These are phyloP conservation scores for Flaveria robusta DNA, from an alignment of 129 eudicot genomes.

Conservation along the genomic window DNA sequence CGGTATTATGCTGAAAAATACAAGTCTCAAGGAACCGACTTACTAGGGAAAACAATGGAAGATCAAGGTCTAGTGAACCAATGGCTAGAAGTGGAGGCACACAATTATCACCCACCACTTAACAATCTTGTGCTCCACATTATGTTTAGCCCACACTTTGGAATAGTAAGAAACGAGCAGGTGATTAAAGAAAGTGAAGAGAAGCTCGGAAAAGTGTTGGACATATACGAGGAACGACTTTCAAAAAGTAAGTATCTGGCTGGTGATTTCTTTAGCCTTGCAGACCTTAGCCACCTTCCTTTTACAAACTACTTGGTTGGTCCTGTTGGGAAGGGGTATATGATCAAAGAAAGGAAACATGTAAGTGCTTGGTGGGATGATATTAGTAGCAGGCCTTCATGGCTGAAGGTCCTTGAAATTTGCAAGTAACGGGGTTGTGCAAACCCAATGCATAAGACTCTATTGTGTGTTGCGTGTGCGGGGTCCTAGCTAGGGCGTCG, in stretches of 20 bases:
- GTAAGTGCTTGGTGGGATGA: constrained; percentile 88
- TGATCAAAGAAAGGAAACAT: constrained; percentile 61
- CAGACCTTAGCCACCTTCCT: constrained; percentile 70
- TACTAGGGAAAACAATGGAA: constrained; percentile 57
- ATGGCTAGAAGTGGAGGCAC: constrained; percentile 70
- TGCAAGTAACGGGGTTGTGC: constrained; percentile 20
- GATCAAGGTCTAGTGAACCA: constrained; percentile 60
- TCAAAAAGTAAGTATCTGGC: constrained; percentile 67
- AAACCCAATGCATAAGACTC: no score
- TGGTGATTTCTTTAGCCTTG: constrained; percentile 72
- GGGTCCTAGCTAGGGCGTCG: no score
- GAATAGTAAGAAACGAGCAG: constrained; percentile 39
- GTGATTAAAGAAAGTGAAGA: constrained; percentile 48
- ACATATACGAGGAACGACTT: constrained; percentile 62
- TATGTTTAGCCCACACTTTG: constrained; percentile 40
- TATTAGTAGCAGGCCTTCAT: constrained; percentile 72
- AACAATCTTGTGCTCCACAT: constrained; percentile 42
- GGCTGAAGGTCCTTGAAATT: constrained; percentile 50
- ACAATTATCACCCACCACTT: constrained; percentile 54
- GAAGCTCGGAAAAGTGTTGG: constrained; percentile 58
- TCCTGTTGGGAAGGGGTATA: constrained; percentile 40
- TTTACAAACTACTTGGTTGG: constrained; percentile 49
- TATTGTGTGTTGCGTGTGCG: no score
- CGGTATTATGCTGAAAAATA: constrained; percentile 65
- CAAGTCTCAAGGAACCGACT: constrained; percentile 61